phyloP scores from a whole-genome alignment of 1,284 basidiomycete genomes.

The Apiotrichum gamsii region DNA sequence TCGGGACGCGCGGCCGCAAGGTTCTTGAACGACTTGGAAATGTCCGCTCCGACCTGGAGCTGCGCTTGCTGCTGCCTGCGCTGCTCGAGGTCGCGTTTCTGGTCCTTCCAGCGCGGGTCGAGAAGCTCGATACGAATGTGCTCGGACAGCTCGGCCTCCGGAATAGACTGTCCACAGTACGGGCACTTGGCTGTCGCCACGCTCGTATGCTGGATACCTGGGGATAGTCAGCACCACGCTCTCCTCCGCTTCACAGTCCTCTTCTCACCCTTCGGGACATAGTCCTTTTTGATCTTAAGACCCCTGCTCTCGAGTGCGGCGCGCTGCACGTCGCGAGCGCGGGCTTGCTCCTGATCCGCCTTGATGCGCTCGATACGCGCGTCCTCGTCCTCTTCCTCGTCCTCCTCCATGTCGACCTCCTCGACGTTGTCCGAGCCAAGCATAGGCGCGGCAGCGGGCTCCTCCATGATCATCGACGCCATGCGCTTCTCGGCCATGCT shows the following conservation, averaged over 20 bases:
- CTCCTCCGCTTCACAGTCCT: too few relatives aligned
- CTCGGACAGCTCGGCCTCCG: conserved; percentile 89
- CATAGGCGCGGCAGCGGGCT: conserved; percentile 56
- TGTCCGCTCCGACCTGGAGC: conserved; percentile 72
- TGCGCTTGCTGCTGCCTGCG: conserved; percentile 85
- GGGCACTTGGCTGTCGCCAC: conserved; percentile 77
- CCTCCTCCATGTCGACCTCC: conserved; percentile 58
- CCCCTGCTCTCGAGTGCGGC: conserved; percentile 69
- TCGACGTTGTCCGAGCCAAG: conserved; percentile 44
- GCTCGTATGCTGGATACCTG: conserved; percentile 55
- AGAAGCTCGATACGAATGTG: conserved; percentile 98
- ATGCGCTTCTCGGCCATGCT: conserved; percentile 94
- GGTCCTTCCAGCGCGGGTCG: conserved; percentile 95
- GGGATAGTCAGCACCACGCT: conserved; percentile 33
- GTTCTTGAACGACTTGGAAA: conserved; percentile 81
- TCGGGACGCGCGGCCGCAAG: conserved; percentile 87
- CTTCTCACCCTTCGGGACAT: conserved; percentile 79
- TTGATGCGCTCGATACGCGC: conserved; percentile 58
- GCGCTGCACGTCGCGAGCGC: conserved; percentile 69
- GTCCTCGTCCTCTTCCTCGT: conserved; percentile 54
- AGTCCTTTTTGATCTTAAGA: conserved; percentile 96
- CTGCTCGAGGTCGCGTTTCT: conserved; percentile 75
- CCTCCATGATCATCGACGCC: conserved; percentile 98
- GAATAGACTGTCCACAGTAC: conserved; percentile 89
- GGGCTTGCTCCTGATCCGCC: conserved; percentile 67